Evolutionary conservation across 129 eudicot species (phyloP), one percentile per base, ranked within the genome.

Genomic region (Flaveria trinervia): DNA sequence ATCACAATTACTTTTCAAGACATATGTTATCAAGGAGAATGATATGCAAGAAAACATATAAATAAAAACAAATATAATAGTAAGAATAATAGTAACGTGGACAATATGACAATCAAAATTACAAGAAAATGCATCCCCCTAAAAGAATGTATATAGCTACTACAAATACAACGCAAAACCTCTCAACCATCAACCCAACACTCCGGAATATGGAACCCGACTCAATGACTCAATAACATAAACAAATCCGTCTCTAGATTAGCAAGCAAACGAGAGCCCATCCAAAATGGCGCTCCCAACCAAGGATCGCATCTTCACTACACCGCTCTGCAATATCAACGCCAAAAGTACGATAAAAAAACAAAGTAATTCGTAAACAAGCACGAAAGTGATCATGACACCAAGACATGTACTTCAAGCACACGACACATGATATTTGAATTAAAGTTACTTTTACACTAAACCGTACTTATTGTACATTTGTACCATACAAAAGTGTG

Each of bases 281-380:
- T 65, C 89, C 91, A 54, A 85, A 54, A 87, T 80, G 20, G 80
- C 28, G 85, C 88, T 84, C 33, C 80, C 86, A 25, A 70, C 74
- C 85, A 74, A 75, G 1, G 88, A 76, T 71, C 81, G 72, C 46
- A 82, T 79, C 87, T 80, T 84, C 71, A 80, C 84, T 52, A 51
- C 89, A 51, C 94, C 90, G 50, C 90, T 86, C 90, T 86, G 87
- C 78, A 84, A 79, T 46, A 20, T 64, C 30, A 75, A 49, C 33
- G 9, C 65, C 74, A 65, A 66, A 52, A 18, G 59, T 72, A 56
- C 41, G 59, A 11, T 43, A 36, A 66, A 9, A 45, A 33, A 59
- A 33, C 15, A 44, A 56, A 0, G 1, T 22, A 3, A 60, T 44
- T 59, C 14, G 28, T 25, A 74, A n/a, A 61, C 79, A 26, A 7